Base-by-base conservation (phyloP, 176 grass and related monocot species). In the Alloteropsis semialata region DNA sequence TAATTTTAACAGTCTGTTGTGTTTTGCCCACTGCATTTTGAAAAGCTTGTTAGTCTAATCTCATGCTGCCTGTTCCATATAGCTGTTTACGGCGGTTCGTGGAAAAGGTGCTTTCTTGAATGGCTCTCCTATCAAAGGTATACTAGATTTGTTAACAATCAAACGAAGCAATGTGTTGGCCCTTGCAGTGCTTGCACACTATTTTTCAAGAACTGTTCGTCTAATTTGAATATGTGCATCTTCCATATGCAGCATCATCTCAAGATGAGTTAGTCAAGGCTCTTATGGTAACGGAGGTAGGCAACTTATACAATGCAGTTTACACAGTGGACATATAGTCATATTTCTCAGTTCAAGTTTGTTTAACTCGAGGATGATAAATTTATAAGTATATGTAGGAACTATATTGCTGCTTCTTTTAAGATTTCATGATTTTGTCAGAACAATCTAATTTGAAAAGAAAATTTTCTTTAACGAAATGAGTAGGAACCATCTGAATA, bases 241-340 rank as follows among this genome's bases (percentile, higher is more conserved):
- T 28, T 75, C 78, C 51, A 59, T 89, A n/a, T 66, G 83, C 85
- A 99, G 96, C 85, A 89, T 99, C 96, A 54, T 92, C 93, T 87
- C 96, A 99, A 90, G 76, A 88, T 69, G 87, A 96, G 74, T 74
- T 99, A 27, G 61, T 96, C 38, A 99, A 99, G 82, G 91, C 96
- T n/a, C 93, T 96, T 81, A 81, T 99, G 70, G 96, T 99, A 80
- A 99, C 96, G 69, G 96, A 99, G 96, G 96, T 96, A 83, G 15
- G 25, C 38, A 85, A 53, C 0, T 33, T 50, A 24, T 53, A 51
- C 30, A 14, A 71, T 45, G 21, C 65, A 43, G 21, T 45, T 65
- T 30, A 43, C 16, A 72, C 45, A 45, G 37, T 37, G 7, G 50
- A 38, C 67, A 49, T 32, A 71, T 37, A 25, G 3, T 74, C 10